Evolutionary conservation across 768 basidiomycete species (phyloP), one percentile per base, ranked within the genome.

Genomic region (Boletus coccyginus): DNA sequence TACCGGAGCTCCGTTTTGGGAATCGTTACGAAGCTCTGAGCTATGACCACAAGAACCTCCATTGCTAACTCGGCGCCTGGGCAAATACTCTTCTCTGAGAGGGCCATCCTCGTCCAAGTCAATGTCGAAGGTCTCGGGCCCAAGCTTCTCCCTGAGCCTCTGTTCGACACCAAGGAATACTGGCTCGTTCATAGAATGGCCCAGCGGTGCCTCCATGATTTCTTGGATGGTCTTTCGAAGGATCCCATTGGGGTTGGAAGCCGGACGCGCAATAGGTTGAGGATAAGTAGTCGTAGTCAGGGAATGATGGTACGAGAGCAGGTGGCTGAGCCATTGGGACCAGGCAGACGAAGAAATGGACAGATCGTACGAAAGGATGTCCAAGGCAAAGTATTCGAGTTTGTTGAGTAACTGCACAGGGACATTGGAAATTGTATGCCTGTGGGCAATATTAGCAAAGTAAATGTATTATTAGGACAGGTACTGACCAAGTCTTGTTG

Each of bases 31-130:
- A 45, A 40, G 21, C 31, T 58, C 58, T n/a, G 54, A 50, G 12
- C 13, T 36, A 21, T 42, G 32, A n/a, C 50, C 48, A 32, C 55
- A 49, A 33, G 56, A 59, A 27, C 53, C 56, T 21, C 52, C 64
- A 32, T 63, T 62, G 52, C 66, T 59, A 24, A 57, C 57, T 48
- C 87, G 86, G 50, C 88, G 87, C 61, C 77, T 82, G 14, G 90
- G 90, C 52, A 92, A 70, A 60, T 92, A 92, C 64, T 92, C 90
- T 65, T 90, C 88, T 48, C 89, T 76, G 48, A 92, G 76, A 35
- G 90, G 90, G 3, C 90, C 90, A 65, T 91, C 89, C 68, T 90
- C 86, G 61, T 92, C 90, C 42, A 92, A 75, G 71, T 92, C 85
- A 50, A 92, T 88, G 64, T 91, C 89, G 40, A 83, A 69, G 4